These are phyloP conservation scores for Zea mays DNA, from an alignment of 176 grass and related monocot species.

Conservation along the genomic window DNA sequence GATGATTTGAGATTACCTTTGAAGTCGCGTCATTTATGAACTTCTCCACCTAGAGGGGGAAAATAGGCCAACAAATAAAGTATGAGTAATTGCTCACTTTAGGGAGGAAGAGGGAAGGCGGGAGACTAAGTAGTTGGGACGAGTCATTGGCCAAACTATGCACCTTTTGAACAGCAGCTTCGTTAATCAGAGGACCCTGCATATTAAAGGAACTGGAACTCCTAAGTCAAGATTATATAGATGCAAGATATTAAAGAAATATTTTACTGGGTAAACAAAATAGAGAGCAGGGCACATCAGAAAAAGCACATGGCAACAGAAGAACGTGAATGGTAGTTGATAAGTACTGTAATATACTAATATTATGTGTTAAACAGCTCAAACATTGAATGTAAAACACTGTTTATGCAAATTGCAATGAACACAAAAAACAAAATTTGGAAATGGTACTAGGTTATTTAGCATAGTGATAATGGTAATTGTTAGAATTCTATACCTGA, in stretches of 20 bases:
- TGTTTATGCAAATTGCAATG: neutral
- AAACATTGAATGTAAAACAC: slow-evolving; percentile 19
- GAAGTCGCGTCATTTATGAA: slow-evolving; percentile 74
- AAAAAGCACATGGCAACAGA: neutral
- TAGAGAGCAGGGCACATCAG: slow-evolving; percentile 26
- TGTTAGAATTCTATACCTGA: slow-evolving; percentile 57
- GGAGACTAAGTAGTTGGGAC: neutral
- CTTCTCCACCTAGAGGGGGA: slow-evolving; percentile 75
- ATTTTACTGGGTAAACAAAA: neutral
- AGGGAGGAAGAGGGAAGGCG: neutral
- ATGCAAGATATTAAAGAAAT: slow-evolving; percentile 5
- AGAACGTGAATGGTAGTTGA: neutral
- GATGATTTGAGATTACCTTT: slow-evolving; percentile 66
- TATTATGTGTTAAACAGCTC: slow-evolving; percentile 22
- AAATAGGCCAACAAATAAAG: slow-evolving; percentile 32
- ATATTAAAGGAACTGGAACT: slow-evolving; percentile 31
- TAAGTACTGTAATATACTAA: neutral
- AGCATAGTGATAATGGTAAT: neutral
- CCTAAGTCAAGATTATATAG: slow-evolving; percentile 24
- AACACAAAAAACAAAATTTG: slow-evolving; percentile 11
- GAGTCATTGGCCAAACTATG: neutral
- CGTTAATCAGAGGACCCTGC: slow-evolving; percentile 96
- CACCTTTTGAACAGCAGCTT: slow-evolving; percentile 86
- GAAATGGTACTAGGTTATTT: slow-evolving; percentile 19
- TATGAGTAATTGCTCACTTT: slow-evolving; percentile 17